Evolutionary conservation across 179 eudicot genomes (phyloP).

Genomic region (Beta lomatogona): DNA sequence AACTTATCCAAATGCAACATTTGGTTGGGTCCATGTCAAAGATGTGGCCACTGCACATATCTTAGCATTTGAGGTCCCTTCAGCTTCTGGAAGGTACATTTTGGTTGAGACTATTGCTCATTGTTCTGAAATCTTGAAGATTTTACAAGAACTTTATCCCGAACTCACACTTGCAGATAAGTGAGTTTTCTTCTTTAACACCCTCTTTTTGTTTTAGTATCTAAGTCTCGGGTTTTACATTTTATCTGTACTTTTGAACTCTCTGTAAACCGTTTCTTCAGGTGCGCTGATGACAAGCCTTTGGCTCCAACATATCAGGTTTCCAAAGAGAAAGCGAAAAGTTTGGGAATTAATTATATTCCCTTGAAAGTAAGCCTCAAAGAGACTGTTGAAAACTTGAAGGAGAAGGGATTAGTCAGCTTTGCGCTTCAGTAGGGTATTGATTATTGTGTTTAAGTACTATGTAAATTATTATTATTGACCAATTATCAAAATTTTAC

Average conservation of each 20-base stretch:
- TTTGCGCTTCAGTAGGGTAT: neutral
- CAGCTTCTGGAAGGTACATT: slow-evolving; percentile 51
- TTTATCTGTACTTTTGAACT: neutral
- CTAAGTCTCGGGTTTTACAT: neutral
- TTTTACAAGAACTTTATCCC: slow-evolving; percentile 38
- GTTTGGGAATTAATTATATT: slow-evolving; percentile 28
- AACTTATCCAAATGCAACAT: slow-evolving; percentile 28
- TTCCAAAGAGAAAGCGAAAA: slow-evolving; percentile 25
- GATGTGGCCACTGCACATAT: slow-evolving; percentile 57
- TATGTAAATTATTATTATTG: neutral
- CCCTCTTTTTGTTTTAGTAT: neutral
- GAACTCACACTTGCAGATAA: slow-evolving; percentile 33
- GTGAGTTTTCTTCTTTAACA: slow-evolving; percentile 24
- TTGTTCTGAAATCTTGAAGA: slow-evolving; percentile 32
- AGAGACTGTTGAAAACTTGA: slow-evolving; percentile 25
- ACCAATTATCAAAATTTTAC: neutral
- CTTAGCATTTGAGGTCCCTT: slow-evolving; percentile 44
- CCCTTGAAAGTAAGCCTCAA: slow-evolving; percentile 23
- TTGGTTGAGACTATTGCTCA: slow-evolving; percentile 37
- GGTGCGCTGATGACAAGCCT: slow-evolving; percentile 38
- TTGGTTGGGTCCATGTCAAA: slow-evolving; percentile 44
- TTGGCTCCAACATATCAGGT: slow-evolving; percentile 29
- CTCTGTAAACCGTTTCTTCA: neutral
- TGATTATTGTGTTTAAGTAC: neutral
- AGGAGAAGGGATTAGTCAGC: slow-evolving; percentile 24